Percentiles rank a stretch among this genome's conserved stretches.
Conservation (phyloP, 306 rosid species). For the Erythrophleum fordii region DNA sequence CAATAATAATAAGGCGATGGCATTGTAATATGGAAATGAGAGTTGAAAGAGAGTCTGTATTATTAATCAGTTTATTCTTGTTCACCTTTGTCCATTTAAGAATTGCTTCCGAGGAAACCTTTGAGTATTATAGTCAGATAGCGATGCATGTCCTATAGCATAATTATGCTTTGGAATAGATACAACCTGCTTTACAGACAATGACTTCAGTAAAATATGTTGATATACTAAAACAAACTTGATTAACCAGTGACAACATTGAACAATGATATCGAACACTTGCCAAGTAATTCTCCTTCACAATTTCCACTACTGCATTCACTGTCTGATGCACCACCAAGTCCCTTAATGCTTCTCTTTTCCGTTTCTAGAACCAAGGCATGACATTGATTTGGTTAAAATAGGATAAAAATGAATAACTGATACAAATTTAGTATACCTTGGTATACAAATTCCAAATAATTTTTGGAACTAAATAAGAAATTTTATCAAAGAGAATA, state of each 20-base stretch:
- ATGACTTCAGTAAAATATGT: constrained; percentile 32
- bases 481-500: constrained; percentile 16
- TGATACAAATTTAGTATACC: constrained; percentile 11
- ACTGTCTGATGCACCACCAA: constrained; percentile 74
- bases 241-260: constrained; percentile 21
- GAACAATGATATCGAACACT: constrained; percentile 45
- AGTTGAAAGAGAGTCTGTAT: constrained; percentile 2
- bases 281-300: constrained; percentile 89
- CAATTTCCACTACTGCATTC: constrained; percentile 79
- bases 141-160: constrained; percentile 75
- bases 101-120: constrained; percentile 59
- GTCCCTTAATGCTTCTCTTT: constrained; percentile 54
- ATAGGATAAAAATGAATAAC: not conserved
- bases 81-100: constrained; percentile 82
- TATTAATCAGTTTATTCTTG: constrained; percentile 24
- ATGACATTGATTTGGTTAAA: constrained; percentile 35
- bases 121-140: constrained; percentile 83
- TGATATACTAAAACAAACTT: constrained; percentile 16
- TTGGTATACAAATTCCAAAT: not conserved
- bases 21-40: constrained; percentile 9
- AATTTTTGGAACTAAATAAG: not conserved
- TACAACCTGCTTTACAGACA: constrained; percentile 62
- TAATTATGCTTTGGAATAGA: constrained; percentile 76
- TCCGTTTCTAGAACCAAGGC: constrained; percentile 70
- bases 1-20: not conserved